Evolutionary conservation across 2,329 filamentous ascomycete genomes (phyloP).

Genomic region (Ophiocordyceps australis): DNA sequence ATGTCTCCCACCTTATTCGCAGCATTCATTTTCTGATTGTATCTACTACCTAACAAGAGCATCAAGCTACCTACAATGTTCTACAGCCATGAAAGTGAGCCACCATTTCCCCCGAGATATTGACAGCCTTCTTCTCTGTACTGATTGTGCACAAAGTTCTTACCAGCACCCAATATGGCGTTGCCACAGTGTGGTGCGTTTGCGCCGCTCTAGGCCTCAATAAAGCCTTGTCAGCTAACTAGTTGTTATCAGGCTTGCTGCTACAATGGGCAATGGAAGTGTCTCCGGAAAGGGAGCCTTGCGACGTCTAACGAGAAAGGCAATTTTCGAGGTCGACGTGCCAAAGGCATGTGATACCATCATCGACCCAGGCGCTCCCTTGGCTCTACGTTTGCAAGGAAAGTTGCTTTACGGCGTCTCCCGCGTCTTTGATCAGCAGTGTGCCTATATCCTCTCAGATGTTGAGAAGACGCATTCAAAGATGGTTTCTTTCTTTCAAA

Average conservation of each 20-base stretch:
- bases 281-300: constrained; percentile 57
- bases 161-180: constrained; percentile 72
- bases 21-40: no score
- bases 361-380: constrained; percentile 59
- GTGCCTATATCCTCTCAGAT: constrained; percentile 67
- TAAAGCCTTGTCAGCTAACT: background rate
- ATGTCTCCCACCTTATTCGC: no score
- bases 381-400: constrained; percentile 78
- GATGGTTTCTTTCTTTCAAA: constrained; percentile 50
- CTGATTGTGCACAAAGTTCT: constrained; percentile 39
- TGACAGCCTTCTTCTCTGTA: background rate
- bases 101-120: no score
- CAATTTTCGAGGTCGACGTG: constrained; percentile 77
- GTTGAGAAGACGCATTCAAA: constrained; percentile 55
- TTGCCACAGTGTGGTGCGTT: constrained; percentile 75
- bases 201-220: no score
- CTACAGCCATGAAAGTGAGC: constrained; percentile 82
- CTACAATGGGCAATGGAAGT: constrained; percentile 62
- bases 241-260: constrained; percentile 52
- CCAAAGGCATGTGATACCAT: constrained; percentile 81
- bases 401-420: constrained; percentile 77
- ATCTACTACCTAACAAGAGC: no score
- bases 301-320: constrained; percentile 64
- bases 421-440: constrained; percentile 75
- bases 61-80: constrained; percentile 44